phyloP scores from a whole-genome alignment of 2,329 filamentous ascomycete genomes.

The Pezicula carpinea region DNA sequence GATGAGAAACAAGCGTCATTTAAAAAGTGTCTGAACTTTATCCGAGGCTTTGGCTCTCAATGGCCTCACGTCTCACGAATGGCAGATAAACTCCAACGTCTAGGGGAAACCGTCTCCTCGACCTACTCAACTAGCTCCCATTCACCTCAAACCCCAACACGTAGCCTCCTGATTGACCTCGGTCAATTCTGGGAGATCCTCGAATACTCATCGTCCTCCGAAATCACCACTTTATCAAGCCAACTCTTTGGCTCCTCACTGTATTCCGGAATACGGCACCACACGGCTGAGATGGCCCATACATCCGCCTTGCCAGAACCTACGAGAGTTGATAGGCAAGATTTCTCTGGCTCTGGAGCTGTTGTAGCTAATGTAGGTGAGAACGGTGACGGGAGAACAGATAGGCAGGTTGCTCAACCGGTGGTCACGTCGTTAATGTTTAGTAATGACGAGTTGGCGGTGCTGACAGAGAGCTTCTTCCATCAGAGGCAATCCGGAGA shows the following conservation, averaged over 20 bases:
- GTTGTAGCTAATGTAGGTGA: slow-evolving; percentile 23
- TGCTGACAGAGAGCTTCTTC: slow-evolving; percentile 43
- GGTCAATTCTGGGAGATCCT: slow-evolving; percentile 44
- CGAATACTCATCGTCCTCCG: slow-evolving; percentile 39
- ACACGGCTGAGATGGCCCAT: slow-evolving; percentile 35
- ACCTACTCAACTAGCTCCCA: slow-evolving; percentile 32
- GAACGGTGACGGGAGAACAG: background rate
- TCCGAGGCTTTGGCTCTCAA: slow-evolving; percentile 33
- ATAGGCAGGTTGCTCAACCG: background rate
- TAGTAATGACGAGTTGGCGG: slow-evolving; percentile 38
- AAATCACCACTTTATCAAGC: slow-evolving; percentile 28
- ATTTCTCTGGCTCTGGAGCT: slow-evolving; percentile 11
- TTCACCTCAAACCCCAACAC: slow-evolving; percentile 25
- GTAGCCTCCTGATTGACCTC: slow-evolving; percentile 38
- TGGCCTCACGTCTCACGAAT: slow-evolving; percentile 42
- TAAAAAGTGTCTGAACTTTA: slow-evolving; percentile 39
- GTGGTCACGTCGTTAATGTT: slow-evolving; percentile 15
- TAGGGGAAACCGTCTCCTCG: slow-evolving; percentile 39
- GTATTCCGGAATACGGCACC: slow-evolving; percentile 23
- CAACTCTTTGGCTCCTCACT: slow-evolving; percentile 38
- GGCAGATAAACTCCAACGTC: slow-evolving; percentile 37
- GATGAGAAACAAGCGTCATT: slow-evolving; percentile 39
- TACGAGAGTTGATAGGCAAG: slow-evolving; percentile 32
- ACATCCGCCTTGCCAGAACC: slow-evolving; percentile 38
- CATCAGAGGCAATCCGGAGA: slow-evolving; percentile 30